Evolutionary conservation across 495 filamentous ascomycete genomes (phyloP).

Genomic region (Penicillium robsamsonii): DNA sequence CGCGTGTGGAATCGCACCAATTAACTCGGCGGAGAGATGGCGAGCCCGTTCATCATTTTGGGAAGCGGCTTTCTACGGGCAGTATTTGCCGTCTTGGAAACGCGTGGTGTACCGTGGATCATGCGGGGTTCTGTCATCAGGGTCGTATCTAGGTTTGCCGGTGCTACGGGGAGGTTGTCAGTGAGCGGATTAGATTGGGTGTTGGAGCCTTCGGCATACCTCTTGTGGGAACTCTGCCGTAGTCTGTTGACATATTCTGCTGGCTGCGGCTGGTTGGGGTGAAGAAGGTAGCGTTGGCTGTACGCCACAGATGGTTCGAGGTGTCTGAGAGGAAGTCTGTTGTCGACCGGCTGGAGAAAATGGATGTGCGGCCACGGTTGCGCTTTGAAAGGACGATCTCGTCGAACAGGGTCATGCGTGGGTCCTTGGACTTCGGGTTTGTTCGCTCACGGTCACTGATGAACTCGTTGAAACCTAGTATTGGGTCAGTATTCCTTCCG

Average conservation of each 20-base stretch:
- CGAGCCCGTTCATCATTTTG: constrained; percentile 60
- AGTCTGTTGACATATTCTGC: constrained; percentile 64
- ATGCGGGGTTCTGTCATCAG: constrained; percentile 86
- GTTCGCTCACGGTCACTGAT: constrained; percentile 80
- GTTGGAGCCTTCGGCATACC: constrained; percentile 44
- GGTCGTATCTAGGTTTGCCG: constrained; percentile 77
- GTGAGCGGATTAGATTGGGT: constrained; percentile 1
- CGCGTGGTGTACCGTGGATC: constrained; percentile 69
- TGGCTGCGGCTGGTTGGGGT: constrained; percentile 62
- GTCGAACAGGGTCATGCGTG: constrained; percentile 84
- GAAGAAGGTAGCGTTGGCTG: constrained; percentile 69
- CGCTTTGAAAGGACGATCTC: constrained; percentile 93
- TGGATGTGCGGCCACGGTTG: constrained; percentile 67
- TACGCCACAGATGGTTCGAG: constrained; percentile 89
- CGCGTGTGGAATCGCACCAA: constrained; percentile 19
- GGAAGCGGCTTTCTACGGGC: constrained; percentile 72
- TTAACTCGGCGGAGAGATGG: constrained; percentile 45
- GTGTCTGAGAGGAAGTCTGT: constrained; percentile 80
- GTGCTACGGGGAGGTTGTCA: constrained; percentile 49
- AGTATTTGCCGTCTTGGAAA: constrained; percentile 57
- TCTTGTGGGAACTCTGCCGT: constrained; percentile 53
- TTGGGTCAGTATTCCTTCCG: constrained; percentile 3
- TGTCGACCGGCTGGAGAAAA: constrained; percentile 48
- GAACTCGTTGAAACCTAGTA: constrained; percentile 87
- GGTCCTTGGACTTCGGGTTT: constrained; percentile 52